Percentiles rank a stretch among this genome's conserved stretches.
Conservation (phyloP, 140 eudicot genomes). For the Ambrosia hybrid region DNA sequence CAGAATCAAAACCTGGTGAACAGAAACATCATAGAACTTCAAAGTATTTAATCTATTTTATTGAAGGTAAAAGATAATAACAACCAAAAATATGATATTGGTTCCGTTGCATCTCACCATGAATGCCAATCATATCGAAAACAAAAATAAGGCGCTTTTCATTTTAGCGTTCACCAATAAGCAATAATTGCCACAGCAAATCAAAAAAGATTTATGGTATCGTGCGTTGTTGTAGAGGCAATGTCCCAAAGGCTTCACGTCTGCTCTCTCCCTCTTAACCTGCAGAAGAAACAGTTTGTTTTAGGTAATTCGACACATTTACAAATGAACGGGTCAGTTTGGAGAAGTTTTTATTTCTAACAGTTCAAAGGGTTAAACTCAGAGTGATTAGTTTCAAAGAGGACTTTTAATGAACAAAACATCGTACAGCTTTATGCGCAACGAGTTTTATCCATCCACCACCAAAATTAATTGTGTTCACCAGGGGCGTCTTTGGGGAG, state of each 20-base stretch:
- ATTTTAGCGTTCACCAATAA: background rate
- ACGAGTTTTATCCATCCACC: background rate
- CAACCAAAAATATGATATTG: background rate
- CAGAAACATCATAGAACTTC: background rate
- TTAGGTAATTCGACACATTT: background rate
- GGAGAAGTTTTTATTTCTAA: background rate
- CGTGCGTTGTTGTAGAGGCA: conserved; percentile 56
- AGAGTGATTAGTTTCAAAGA: background rate
- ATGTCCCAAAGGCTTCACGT: conserved; percentile 72
- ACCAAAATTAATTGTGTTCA: too few species aligned
- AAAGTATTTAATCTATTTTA: background rate
- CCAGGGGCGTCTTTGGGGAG: too few species aligned
- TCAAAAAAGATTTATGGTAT: conserved; percentile 33
- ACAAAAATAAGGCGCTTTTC: background rate
- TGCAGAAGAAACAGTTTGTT: conserved; percentile 24
- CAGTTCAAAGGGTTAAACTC: background rate
- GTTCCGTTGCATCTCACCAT: background rate
- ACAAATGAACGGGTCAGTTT: background rate
- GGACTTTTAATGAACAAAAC: background rate
- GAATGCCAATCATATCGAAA: background rate
- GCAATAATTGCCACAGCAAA: background rate
- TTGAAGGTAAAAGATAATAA: background rate
- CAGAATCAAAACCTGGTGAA: background rate
- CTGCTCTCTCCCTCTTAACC: conserved; percentile 60
- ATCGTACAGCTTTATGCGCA: background rate